Conservation (phyloP, 2,329 filamentous ascomycete genomes). For the Myotisia sp. region DNA sequence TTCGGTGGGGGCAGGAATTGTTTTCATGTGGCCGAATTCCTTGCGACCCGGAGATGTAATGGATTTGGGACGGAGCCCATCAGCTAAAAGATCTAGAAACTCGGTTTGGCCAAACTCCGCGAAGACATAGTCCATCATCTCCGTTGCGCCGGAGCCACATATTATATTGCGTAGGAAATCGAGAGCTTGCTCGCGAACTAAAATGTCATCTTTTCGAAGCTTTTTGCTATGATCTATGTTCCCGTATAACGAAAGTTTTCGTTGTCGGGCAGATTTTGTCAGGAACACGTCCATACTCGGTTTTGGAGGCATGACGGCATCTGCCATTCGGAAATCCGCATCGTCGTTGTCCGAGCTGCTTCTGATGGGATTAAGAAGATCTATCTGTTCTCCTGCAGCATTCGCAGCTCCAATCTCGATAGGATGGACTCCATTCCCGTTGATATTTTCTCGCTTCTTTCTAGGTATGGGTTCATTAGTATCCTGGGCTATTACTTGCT, state of each 20-base stretch:
- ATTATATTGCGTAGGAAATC: constrained; percentile 85
- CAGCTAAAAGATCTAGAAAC: constrained; percentile 65
- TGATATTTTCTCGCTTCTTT: constrained; percentile 21
- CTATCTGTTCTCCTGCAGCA: constrained; percentile 46
- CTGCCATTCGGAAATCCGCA: constrained; percentile 20
- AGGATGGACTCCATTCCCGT: constrained; percentile 15
- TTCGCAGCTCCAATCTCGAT: constrained; percentile 43
- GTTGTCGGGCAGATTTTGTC: constrained; percentile 26
- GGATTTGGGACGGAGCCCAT: constrained; percentile 51
- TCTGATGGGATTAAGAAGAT: constrained; percentile 42
- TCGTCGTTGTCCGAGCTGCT: constrained; percentile 17
- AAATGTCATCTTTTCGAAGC: constrained; percentile 61
- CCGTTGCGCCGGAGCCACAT: constrained; percentile 44
- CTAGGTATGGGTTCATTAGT: constrained; percentile 20
- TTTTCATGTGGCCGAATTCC: constrained; percentile 9
- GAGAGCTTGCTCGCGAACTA: constrained; percentile 80
- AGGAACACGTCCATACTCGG: constrained; percentile 25
- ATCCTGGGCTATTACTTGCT: constrained; percentile 57
- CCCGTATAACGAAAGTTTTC: constrained; percentile 39
- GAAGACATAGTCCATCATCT: constrained; percentile 78
- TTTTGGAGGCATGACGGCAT: constrained; percentile 29
- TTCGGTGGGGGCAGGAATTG: constrained; percentile 35
- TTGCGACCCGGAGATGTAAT: background rate
- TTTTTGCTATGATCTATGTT: constrained; percentile 55
- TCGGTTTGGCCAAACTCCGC: constrained; percentile 58